These are phyloP conservation scores for Pelargonium australe DNA, from an alignment of 441 rosid genomes.

Conservation along the genomic window DNA sequence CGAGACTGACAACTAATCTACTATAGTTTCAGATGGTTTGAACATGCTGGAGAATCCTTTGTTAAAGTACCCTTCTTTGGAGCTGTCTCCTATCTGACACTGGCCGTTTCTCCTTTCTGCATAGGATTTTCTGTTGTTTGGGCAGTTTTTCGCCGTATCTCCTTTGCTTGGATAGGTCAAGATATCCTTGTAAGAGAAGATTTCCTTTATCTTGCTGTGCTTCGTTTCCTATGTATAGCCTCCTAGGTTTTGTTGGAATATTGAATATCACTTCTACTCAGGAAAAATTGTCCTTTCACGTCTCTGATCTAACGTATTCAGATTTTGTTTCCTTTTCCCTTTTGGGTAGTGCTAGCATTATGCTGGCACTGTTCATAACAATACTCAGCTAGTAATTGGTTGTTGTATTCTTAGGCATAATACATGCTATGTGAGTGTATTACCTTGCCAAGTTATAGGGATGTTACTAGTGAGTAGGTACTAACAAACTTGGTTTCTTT, in stretches of 20 bases:
- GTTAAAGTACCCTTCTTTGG: slow-evolving; percentile 79
- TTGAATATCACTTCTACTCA: neutral
- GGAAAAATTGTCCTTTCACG: neutral
- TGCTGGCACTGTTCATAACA: neutral
- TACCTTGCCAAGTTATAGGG: neutral
- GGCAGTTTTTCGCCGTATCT: slow-evolving; percentile 44
- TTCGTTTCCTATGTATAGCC: slow-evolving; percentile 5
- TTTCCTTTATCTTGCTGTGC: slow-evolving; percentile 11
- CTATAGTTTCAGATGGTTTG: slow-evolving; percentile 79
- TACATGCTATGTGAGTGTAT: neutral
- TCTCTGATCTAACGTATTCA: neutral
- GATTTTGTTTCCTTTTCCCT: too few species aligned
- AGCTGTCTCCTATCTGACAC: slow-evolving; percentile 75
- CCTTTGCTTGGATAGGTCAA: slow-evolving; percentile 96
- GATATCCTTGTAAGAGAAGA: slow-evolving; percentile 74
- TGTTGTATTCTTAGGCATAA: neutral
- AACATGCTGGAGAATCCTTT: slow-evolving; percentile 58
- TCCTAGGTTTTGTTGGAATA: neutral
- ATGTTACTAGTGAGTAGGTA: neutral
- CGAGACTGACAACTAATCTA: slow-evolving; percentile 38
- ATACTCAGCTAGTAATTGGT: neutral
- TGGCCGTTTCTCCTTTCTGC: slow-evolving; percentile 93
- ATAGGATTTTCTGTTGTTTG: slow-evolving; percentile 81
- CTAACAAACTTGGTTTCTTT: neutral
- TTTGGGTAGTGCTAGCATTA: neutral